These are phyloP conservation scores for Huntiella moniliformis DNA, from an alignment of 2,329 filamentous ascomycete genomes.

Conservation along the genomic window DNA sequence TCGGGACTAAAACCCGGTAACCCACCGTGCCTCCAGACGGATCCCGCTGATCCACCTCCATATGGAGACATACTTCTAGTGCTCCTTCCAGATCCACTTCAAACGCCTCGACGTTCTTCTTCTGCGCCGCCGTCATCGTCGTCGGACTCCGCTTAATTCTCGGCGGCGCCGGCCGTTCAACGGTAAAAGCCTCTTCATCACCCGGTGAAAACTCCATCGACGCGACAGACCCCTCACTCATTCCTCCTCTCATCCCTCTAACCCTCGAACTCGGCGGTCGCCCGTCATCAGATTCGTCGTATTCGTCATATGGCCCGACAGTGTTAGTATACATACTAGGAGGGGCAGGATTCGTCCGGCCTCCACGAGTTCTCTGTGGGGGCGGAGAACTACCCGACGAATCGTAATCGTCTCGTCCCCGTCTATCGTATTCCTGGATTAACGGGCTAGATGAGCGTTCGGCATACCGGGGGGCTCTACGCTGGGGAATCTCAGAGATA, in stretches of 20 bases:
- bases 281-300: conserved; percentile 12
- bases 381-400: background rate
- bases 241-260: conserved; percentile 22
- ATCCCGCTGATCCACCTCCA: conserved; percentile 72
- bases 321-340: conserved; percentile 10
- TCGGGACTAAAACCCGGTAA: conserved; percentile 72
- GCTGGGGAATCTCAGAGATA: conserved; percentile 3
- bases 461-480: background rate
- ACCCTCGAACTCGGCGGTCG: conserved; percentile 12
- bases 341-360: background rate
- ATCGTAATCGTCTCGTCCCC: background rate
- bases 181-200: conserved; percentile 36
- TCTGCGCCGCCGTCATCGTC: conserved; percentile 43
- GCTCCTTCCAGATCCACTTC: conserved; percentile 65
- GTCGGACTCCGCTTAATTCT: conserved; percentile 52
- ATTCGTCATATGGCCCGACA: conserved; percentile 7
- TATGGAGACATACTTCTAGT: conserved; percentile 71
- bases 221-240: conserved; percentile 12
- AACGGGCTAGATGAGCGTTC: conserved; percentile 1
- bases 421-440: conserved; percentile 4
- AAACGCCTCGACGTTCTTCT: conserved; percentile 32
- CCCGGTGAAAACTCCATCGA: conserved; percentile 32
- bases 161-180: conserved; percentile 13
- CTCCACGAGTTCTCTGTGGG: background rate
- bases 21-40: conserved; percentile 74